Evolutionary conservation across 2,329 filamentous ascomycete genomes (phyloP).

Genomic region (Phyllosticta citriasiana): DNA sequence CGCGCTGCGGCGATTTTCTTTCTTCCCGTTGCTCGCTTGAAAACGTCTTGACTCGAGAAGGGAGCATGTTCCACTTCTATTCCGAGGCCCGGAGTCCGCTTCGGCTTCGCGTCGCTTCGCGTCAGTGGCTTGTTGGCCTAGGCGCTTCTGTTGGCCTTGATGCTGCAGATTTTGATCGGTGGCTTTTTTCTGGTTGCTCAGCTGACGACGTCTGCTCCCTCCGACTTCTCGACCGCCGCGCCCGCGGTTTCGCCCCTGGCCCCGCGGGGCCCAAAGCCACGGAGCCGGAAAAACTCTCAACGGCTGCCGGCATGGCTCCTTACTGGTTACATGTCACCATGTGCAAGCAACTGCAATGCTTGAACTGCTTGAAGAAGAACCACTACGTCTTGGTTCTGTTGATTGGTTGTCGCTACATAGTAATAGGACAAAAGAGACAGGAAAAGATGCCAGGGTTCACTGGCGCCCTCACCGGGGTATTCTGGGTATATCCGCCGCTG

Average conservation of each 20-base stretch:
- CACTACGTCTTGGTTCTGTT: background rate
- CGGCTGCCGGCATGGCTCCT: background rate
- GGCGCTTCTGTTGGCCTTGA: background rate
- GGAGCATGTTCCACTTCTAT: background rate
- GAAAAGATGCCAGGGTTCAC: constrained; percentile 9
- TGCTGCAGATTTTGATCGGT: background rate
- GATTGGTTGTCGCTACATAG: background rate
- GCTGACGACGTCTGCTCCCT: background rate
- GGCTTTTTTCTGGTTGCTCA: background rate
- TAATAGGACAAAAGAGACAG: background rate
- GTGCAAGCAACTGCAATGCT: background rate
- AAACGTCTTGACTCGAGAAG: background rate
- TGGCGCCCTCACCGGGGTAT: constrained; percentile 23
- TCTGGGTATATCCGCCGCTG: constrained; percentile 27
- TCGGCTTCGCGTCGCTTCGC: background rate
- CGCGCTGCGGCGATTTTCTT: background rate
- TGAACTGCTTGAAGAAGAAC: background rate
- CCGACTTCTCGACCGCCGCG: background rate
- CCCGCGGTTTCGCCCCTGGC: background rate
- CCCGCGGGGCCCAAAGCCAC: background rate
- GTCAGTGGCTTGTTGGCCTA: background rate
- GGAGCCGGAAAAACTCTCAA: background rate
- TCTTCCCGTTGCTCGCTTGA: background rate
- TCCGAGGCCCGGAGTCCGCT: background rate
- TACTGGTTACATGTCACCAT: background rate